Evolutionary conservation across 257 asterid genomes (phyloP), one percentile per base, ranked within the genome.

Genomic region (Nicotiana undulata): DNA sequence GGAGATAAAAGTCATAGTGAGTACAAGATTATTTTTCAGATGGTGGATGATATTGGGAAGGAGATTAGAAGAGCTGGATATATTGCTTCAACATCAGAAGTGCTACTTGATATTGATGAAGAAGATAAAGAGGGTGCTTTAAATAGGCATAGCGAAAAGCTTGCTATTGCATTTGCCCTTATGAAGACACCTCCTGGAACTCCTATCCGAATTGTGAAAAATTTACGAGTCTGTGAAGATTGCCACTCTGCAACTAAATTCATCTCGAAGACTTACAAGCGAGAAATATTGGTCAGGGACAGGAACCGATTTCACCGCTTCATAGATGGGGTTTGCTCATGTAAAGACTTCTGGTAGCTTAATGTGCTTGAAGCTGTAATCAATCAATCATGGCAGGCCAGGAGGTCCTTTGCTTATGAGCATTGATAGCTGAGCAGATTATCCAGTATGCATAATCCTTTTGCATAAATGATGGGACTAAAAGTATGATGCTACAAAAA

Each of bases 101-200:
- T 91, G 61, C 37, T 91, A 56, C 91, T 91, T 40, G 92, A 92
- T 70, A 84, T 90, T 29, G 91, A 88, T 55, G 92, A 91, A 51
- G 93, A 89, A 83, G 96, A 89, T 75, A 90, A 91, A 83, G 96
- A 90, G 75, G 91, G 86, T 16, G 91, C 87, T 79, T 52, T 90
- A 16, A 85, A 89, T 67, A 86, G 76, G 87, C 93, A 90, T 11
- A 89, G 90, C 17, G 91, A 88, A 51, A 91, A 90, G 84, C 82
- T 90, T 75, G 94, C 96, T 29, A 86, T 91, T 37, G 93, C 93
- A 11, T 91, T 88, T 79, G 92, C 87, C n/a, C 89, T 91, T 65
- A 76, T 89, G 80, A 88, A 83, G 82, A 89, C 93, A 4, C 84
- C 86, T 16, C 85, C 84, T 0, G 84, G 88, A 55, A 87, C 92